Conservation (phyloP, 345 rosid species). For the Aquilaria yunnanensis region DNA sequence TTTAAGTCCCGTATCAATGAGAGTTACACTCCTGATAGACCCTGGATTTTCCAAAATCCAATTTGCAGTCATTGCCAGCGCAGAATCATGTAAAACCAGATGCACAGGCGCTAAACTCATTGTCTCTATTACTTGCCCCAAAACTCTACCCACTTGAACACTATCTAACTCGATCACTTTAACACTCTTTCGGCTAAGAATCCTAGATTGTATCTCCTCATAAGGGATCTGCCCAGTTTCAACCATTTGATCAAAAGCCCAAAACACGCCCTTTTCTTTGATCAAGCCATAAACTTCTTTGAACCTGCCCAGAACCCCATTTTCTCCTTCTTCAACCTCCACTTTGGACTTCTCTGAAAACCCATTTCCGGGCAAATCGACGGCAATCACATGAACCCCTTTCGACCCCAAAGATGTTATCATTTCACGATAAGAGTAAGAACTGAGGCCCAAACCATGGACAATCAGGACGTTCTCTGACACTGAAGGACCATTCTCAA, state of each 20-base stretch:
- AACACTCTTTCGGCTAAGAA: slow-evolving; percentile 33
- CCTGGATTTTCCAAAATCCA: slow-evolving; percentile 63
- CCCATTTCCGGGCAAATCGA: slow-evolving; percentile 93
- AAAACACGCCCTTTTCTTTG: slow-evolving; percentile 80
- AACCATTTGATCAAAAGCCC: slow-evolving; percentile 89
- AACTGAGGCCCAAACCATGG: slow-evolving; percentile 82
- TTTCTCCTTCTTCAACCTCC: slow-evolving; percentile 49
- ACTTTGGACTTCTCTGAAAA: slow-evolving; percentile 70
- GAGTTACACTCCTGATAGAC: slow-evolving; percentile 58
- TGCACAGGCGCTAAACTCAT: slow-evolving; percentile 75
- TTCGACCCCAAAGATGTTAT: slow-evolving; percentile 45
- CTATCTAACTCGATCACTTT: slow-evolving; percentile 55
- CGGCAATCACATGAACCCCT: slow-evolving; percentile 59
- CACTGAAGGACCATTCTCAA: slow-evolving; percentile 35
- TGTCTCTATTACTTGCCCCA: slow-evolving; percentile 65
- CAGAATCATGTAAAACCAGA: slow-evolving; percentile 87
- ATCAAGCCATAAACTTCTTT: slow-evolving; percentile 61
- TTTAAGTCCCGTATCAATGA: slow-evolving; percentile 56
- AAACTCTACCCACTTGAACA: slow-evolving; percentile 62
- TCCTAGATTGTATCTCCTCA: slow-evolving; percentile 40
- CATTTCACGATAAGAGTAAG: slow-evolving; percentile 54
- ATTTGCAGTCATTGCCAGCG: slow-evolving; percentile 58
- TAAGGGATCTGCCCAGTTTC: slow-evolving; percentile 92
- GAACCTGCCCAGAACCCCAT: slow-evolving; percentile 52
- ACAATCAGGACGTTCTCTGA: slow-evolving; percentile 56